Evolutionary conservation across 78 protist genomes (phyloP).

Genomic region (Thecamonas trahens): DNA sequence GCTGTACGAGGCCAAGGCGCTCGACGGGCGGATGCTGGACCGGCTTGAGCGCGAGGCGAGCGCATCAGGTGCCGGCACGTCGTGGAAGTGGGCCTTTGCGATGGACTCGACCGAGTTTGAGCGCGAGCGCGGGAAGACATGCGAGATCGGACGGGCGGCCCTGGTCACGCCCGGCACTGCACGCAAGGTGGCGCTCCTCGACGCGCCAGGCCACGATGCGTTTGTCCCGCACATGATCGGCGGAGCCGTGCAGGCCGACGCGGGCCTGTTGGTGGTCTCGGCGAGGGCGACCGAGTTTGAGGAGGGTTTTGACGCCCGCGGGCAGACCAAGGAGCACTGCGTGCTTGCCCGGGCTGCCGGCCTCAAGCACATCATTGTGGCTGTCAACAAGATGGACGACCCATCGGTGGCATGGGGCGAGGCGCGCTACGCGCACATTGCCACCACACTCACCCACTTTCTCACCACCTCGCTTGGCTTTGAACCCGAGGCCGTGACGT

Average conservation of each 20-base stretch:
- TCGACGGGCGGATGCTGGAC: conserved; percentile 92
- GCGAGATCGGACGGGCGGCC: conserved; percentile 85
- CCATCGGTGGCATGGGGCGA: conserved; percentile 74
- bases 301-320: conserved; percentile 94
- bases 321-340: conserved; percentile 96
- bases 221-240: conserved; percentile 96
- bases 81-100: conserved; percentile 88
- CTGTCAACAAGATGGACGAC: conserved; percentile 98
- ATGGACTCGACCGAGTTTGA: conserved; percentile 94
- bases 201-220: conserved; percentile 94
- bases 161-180: conserved; percentile 76
- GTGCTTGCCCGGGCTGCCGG: conserved; percentile 93
- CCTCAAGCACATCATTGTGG: conserved; percentile 69
- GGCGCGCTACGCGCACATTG: conserved; percentile 74
- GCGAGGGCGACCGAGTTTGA: conserved; percentile 95
- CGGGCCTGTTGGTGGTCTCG: conserved; percentile 87
- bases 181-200: conserved; percentile 83
- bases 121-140: conserved; percentile 85
- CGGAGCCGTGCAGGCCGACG: conserved; percentile 97
- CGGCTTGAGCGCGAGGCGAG: conserved; percentile 92
- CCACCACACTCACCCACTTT: conserved; percentile 42
- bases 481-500: conserved; percentile 14
- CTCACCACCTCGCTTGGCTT: conserved; percentile 42
- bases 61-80: conserved; percentile 76
- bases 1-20: conserved; percentile 65